Evolutionary conservation across 306 rosid species (phyloP), one percentile per base, ranked within the genome.

Genomic region (Canavalia ensiformis): DNA sequence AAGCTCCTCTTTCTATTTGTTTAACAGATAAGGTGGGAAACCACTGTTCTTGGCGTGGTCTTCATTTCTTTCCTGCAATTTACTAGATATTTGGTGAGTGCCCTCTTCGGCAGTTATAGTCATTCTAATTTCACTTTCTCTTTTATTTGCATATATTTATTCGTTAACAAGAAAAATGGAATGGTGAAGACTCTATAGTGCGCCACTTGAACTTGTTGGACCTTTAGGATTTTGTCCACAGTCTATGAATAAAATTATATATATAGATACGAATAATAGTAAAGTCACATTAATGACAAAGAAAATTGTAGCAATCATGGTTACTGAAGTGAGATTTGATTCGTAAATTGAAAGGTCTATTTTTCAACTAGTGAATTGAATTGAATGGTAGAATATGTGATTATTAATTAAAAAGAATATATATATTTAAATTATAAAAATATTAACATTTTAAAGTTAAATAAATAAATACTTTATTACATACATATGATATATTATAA

Each of bases 1-100:
- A 47, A 30, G 8, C 6, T 55, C 60, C 9, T 57, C 12, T 49
- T 50, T 41, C 50, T 5, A 10, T 42, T 50, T 18, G n/a, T 84
- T 39, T 13, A 69, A 74, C 91, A 95, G 98, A 89, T 92, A 85
- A 85, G 72, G 70, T 95, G 98, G 98, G 82, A 92, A 63, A 84
- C 95, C 37, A 84, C 87, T 2, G 88, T 89, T 37, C 88, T 88
- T 51, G 98, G 98, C 6, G 0, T 82, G 13, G n/a, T 84, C 69
- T 89, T 91, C 67, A 68, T 92, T 33, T 0, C 3, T 70, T 89
- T 95, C 65, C 88, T 95, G 62, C 90, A 84, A 75, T 45, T 82
- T 70, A 87, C 97, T 13, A 82, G 78, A 50, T 75, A 49, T 45
- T 13, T 92, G 84, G 98, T 95, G 70, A 83, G 84, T 51, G 12